Evolutionary conservation across 192 early-diverging fungal genomes (phyloP).

Genomic region (Physocladia obscura): DNA sequence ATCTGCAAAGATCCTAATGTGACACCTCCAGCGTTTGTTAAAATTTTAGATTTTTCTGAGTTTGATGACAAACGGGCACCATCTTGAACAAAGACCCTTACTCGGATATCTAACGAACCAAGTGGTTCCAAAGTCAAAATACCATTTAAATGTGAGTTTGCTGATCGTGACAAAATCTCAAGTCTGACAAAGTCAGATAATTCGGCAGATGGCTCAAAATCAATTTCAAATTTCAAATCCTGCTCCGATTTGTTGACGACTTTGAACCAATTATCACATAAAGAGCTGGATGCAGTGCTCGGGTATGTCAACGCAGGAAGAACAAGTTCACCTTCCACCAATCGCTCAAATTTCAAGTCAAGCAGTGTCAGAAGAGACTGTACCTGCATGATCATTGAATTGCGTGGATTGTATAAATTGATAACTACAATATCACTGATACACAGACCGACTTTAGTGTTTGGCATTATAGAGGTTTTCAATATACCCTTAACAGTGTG

Average conservation of each 20-base stretch:
- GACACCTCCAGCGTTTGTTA: conserved; percentile 63
- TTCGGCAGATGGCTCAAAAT: conserved; percentile 60
- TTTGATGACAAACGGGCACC: conserved; percentile 55
- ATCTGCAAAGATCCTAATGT: conserved; percentile 71
- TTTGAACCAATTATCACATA: conserved; percentile 81
- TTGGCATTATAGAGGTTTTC: conserved; percentile 61
- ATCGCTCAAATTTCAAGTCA: conserved; percentile 73
- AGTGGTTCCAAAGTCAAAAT: conserved; percentile 64
- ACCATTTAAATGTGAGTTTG: conserved; percentile 75
- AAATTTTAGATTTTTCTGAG: conserved; percentile 42
- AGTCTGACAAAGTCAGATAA: conserved; percentile 61
- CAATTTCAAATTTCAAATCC: conserved; percentile 80
- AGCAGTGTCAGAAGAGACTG: conserved; percentile 64
- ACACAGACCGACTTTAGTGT: conserved; percentile 49
- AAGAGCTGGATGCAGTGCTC: conserved; percentile 42
- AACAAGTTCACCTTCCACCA: conserved; percentile 64
- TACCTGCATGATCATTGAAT: conserved; percentile 53
- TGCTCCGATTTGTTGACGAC: conserved; percentile 72
- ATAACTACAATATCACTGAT: conserved; percentile 52
- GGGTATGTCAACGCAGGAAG: conserved; percentile 75
- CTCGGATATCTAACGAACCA: conserved; percentile 67
- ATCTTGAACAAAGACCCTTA: conserved; percentile 67
- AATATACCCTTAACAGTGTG: conserved; percentile 59
- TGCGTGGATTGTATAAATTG: conserved; percentile 70
- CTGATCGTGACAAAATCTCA: conserved; percentile 76